These are phyloP conservation scores for Paecilomyces fulvus DNA, from an alignment of 2,329 filamentous ascomycete genomes.

Conservation along the genomic window DNA sequence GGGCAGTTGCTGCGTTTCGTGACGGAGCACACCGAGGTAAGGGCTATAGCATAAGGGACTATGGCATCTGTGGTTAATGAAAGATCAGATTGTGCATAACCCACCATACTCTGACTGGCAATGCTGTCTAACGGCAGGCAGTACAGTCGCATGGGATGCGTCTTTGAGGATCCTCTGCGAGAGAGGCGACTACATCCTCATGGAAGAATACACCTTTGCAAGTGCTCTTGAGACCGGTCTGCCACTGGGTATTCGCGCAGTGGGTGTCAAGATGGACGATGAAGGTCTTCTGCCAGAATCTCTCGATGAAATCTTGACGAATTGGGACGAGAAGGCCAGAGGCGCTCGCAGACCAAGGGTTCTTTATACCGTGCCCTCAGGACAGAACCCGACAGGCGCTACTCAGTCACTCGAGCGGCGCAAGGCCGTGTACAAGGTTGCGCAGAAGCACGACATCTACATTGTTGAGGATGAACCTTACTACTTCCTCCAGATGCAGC, in stretches of 20 bases:
- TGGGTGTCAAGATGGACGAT: conserved; percentile 56
- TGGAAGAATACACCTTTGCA: conserved; percentile 87
- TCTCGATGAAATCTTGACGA: conserved; percentile 55
- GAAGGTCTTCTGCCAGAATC: conserved; percentile 55
- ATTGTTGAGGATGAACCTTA: conserved; percentile 93
- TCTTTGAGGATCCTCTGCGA: conserved; percentile 72
- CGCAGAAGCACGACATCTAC: conserved; percentile 74
- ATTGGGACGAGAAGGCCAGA: conserved; percentile 53
- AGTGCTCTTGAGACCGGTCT: conserved; percentile 60
- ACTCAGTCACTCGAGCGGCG: conserved; percentile 64
- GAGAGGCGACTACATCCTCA: conserved; percentile 68
- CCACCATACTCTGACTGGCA: conserved; percentile 89
- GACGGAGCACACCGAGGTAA: conserved; percentile 81
- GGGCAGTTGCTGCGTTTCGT: conserved; percentile 84
- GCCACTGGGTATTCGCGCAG: conserved; percentile 54
- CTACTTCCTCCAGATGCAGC: conserved; percentile 81
- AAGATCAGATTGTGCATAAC: conserved; percentile 58
- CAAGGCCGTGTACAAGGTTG: conserved; percentile 65
- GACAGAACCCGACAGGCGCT: conserved; percentile 85
- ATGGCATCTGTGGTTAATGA: not conserved
- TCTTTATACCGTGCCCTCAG: conserved; percentile 66
- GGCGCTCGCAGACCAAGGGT: conserved; percentile 58
- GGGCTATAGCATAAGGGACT: not conserved
- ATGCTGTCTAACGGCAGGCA: conserved; percentile 74
- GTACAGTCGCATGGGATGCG: conserved; percentile 78